Evolutionary conservation across 305 asterid species (phyloP).

Genomic region (Fraxinus floribunda): DNA sequence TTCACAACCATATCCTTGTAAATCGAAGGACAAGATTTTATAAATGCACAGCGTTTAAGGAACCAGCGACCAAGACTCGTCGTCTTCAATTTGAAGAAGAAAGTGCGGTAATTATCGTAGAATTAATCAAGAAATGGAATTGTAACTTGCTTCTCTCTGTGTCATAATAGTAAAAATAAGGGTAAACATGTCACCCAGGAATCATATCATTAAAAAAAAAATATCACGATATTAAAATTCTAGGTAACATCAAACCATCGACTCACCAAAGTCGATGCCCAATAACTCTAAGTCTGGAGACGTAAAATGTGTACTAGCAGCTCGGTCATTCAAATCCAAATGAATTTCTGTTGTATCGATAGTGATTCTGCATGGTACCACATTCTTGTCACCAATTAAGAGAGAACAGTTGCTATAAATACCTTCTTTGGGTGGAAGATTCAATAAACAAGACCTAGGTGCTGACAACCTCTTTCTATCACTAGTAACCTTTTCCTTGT

Average conservation of each 20-base stretch:
- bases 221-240: background rate
- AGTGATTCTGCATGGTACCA: constrained; percentile 53
- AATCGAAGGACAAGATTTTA: background rate
- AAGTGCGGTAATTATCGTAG: background rate
- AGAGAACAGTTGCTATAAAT: constrained; percentile 59
- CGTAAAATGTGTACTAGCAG: constrained; percentile 33
- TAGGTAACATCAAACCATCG: constrained; percentile 19
- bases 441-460: constrained; percentile 69
- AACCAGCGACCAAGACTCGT: background rate
- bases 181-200: background rate
- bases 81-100: background rate
- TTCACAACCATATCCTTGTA: background rate
- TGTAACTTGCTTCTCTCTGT: background rate
- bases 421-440: constrained; percentile 86
- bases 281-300: constrained; percentile 41
- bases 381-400: constrained; percentile 41
- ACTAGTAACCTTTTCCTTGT: constrained; percentile 27
- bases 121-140: background rate
- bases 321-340: constrained; percentile 59
- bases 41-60: background rate
- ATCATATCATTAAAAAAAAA: background rate
- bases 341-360: constrained; percentile 58
- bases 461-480: constrained; percentile 50
- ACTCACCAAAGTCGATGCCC: constrained; percentile 66
- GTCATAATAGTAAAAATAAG: background rate